These are phyloP conservation scores for Inga leiocalycina DNA, from an alignment of 306 rosid genomes.

Conservation along the genomic window DNA sequence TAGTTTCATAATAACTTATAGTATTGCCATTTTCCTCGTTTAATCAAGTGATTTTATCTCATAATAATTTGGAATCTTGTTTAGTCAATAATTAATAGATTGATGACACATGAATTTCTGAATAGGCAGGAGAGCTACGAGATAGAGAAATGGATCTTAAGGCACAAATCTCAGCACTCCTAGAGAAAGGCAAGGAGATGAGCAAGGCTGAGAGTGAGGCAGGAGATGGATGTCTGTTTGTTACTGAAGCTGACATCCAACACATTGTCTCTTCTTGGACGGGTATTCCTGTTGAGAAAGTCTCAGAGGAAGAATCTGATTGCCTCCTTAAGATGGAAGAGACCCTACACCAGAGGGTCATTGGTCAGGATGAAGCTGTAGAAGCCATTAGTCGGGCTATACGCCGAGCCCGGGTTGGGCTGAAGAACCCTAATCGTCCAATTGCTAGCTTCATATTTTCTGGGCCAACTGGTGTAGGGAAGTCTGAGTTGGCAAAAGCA, in stretches of 20 bases:
- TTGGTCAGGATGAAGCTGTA: constrained; percentile 99
- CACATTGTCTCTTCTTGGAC: constrained; percentile 97
- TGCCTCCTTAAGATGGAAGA: constrained; percentile 99
- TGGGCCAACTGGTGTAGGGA: constrained; percentile 98
- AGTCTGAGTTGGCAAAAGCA: constrained; percentile 96
- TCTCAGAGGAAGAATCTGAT: constrained; percentile 91
- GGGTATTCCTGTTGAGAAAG: constrained; percentile 97
- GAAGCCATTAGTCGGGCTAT: constrained; percentile 94
- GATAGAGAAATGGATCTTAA: constrained; percentile 95
- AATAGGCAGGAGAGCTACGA: constrained; percentile 93
- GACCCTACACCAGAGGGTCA: constrained; percentile 76
- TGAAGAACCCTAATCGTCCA: constrained; percentile 95
- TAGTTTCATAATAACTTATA: neutral
- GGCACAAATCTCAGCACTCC: constrained; percentile 84
- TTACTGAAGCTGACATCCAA: constrained; percentile 92
- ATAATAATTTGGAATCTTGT: neutral
- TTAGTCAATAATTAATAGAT: constrained; percentile 14
- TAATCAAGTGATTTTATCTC: neutral
- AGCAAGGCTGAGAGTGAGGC: constrained; percentile 97
- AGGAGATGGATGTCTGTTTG: constrained; percentile 81
- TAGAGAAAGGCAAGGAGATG: constrained; percentile 97
- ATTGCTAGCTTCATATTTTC: constrained; percentile 98
- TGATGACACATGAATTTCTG: constrained; percentile 30
- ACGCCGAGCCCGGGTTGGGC: constrained; percentile 94
- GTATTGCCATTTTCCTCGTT: neutral